These are phyloP conservation scores for Diphasiastrum complanatum DNA, from an alignment of 83 land plant genomes.

Conservation along the genomic window DNA sequence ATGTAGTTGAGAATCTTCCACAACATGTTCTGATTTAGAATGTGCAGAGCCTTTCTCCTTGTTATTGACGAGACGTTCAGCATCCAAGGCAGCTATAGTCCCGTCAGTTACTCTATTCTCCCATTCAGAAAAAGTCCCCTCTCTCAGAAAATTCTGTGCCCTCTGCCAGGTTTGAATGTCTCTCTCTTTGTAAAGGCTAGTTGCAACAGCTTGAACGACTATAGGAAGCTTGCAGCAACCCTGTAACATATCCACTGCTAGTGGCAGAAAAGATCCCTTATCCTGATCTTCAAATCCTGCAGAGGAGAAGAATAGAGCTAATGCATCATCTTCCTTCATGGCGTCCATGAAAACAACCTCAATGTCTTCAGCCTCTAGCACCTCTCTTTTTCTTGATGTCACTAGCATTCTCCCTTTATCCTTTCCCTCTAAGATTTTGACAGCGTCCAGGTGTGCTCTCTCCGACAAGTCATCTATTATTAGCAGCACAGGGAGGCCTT, in stretches of 20 bases:
- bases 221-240: too few relatives aligned
- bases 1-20: constrained; percentile 4
- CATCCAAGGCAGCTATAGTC: too few relatives aligned
- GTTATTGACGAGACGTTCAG: too few relatives aligned
- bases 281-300: constrained; percentile 11
- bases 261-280: neutral
- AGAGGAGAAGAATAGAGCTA: constrained; percentile 4
- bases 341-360: neutral
- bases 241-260: neutral
- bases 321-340: constrained; percentile 19
- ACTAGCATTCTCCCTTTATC: constrained; percentile 25
- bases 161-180: too few relatives aligned
- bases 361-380: neutral
- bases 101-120: too few relatives aligned
- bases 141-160: too few relatives aligned
- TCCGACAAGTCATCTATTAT: constrained; percentile 17
- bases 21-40: too few relatives aligned
- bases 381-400: neutral
- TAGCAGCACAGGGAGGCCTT: constrained; percentile 15
- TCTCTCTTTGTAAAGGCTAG: too few relatives aligned
- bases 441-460: constrained; percentile 19
- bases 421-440: constrained; percentile 22
- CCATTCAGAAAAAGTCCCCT: too few relatives aligned
- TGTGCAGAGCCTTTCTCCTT: too few relatives aligned
- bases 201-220: too few relatives aligned